phyloP scores from a whole-genome alignment of 164 flowering plant genomes.

The Amborella trichopoda region DNA sequence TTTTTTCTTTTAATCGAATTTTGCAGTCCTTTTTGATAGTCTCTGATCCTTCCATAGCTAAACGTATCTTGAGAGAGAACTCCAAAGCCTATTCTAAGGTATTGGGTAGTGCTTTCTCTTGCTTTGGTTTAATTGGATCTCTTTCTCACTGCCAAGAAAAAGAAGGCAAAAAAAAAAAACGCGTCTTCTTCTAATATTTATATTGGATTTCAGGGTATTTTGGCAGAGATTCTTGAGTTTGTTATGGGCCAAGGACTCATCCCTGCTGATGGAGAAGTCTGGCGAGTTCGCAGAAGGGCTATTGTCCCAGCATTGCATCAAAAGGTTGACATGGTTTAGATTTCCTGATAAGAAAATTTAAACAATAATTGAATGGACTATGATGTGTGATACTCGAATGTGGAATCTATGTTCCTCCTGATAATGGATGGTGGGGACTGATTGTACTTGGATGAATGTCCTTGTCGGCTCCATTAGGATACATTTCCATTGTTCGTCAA shows the following conservation, averaged over 20 bases:
- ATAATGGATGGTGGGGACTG: too few species aligned
- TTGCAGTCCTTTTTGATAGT: conserved; percentile 89
- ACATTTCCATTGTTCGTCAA: too few species aligned
- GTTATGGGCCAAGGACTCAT: conserved; percentile 99
- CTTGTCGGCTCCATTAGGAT: too few species aligned
- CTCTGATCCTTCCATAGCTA: conserved; percentile 88
- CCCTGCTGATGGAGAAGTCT: conserved; percentile 98
- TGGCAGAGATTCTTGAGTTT: conserved; percentile 93
- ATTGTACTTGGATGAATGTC: too few species aligned
- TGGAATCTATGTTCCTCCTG: too few species aligned
- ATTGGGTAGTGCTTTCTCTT: not conserved
- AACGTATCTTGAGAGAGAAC: conserved; percentile 81
- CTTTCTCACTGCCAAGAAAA: not conserved
- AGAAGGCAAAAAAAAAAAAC: too few species aligned
- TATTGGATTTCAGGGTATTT: conserved; percentile 55
- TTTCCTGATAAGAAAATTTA: too few species aligned
- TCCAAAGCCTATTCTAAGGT: conserved; percentile 94
- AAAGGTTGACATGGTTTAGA: too few species aligned
- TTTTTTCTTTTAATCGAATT: conserved; percentile 4
- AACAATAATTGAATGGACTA: too few species aligned
- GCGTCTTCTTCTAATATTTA: not conserved
- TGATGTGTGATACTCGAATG: too few species aligned
- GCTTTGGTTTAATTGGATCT: not conserved
- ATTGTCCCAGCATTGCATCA: conserved; percentile 93
- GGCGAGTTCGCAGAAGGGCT: conserved; percentile 86